A percentile compares a stretch with the other conserved stretches of the same genome.
phyloP scores from a whole-genome alignment of 345 rosid genomes.

The Triadica sebifera region DNA sequence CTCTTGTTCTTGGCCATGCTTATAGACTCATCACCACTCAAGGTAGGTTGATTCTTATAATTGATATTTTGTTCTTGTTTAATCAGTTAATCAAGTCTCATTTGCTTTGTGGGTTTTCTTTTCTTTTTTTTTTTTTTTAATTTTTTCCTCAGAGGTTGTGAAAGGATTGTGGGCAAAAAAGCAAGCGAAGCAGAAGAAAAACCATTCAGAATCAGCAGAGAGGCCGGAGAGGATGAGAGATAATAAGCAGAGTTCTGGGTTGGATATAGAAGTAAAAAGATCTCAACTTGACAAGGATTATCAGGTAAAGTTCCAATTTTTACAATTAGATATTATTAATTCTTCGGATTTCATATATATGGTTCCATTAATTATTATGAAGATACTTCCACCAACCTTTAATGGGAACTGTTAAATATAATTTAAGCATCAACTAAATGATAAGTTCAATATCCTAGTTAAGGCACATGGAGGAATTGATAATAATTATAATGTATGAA shows the following conservation, averaged over 20 bases:
- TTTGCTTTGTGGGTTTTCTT: slow-evolving; percentile 7
- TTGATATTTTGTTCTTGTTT: not conserved
- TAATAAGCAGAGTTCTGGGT: slow-evolving; percentile 11
- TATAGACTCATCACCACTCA: slow-evolving; percentile 77
- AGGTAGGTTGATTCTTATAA: slow-evolving; percentile 37
- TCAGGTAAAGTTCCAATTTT: slow-evolving; percentile 36
- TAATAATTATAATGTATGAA: too few species aligned
- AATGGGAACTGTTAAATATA: too few species aligned
- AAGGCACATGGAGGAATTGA: slow-evolving; percentile 1
- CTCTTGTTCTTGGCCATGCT: slow-evolving; percentile 72
- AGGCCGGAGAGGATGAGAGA: slow-evolving; percentile 23
- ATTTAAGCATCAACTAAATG: not conserved
- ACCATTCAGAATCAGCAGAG: slow-evolving; percentile 28
- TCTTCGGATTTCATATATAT: too few species aligned
- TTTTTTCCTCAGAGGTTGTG: slow-evolving; percentile 89
- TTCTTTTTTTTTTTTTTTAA: too few species aligned
- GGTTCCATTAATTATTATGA: too few species aligned
- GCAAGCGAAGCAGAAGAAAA: slow-evolving; percentile 42
- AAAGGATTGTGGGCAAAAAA: slow-evolving; percentile 61
- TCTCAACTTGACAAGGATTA: slow-evolving; percentile 40
- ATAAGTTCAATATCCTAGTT: not conserved
- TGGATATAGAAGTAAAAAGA: slow-evolving; percentile 31
- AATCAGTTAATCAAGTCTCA: not conserved
- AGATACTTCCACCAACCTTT: too few species aligned
- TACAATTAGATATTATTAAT: not conserved